phyloP scores from a whole-genome alignment of 2,329 filamentous ascomycete genomes.

The Neobulgaria alba region DNA sequence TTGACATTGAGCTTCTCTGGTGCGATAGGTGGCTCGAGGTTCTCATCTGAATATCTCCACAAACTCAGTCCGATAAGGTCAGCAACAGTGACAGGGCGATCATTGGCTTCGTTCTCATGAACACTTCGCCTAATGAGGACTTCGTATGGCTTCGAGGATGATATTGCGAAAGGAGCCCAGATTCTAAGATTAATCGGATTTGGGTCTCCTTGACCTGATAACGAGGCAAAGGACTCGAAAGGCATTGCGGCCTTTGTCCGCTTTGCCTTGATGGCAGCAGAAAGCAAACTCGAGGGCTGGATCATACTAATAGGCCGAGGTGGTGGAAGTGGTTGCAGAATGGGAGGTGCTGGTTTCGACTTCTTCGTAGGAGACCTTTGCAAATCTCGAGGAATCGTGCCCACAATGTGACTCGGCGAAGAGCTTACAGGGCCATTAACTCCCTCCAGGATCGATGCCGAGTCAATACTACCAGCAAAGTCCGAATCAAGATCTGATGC shows the following conservation, averaged over 20 bases:
- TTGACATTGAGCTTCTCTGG: conserved; percentile 66
- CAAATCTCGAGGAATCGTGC: conserved; percentile 54
- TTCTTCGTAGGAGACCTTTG: conserved; percentile 56
- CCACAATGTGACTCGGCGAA: conserved; percentile 50
- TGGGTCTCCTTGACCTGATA: conserved; percentile 70
- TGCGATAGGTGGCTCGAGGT: conserved; percentile 57
- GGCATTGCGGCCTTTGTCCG: conserved; percentile 61
- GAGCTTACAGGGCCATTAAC: conserved; percentile 48
- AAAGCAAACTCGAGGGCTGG: conserved; percentile 62
- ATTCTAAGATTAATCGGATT: conserved; percentile 70
- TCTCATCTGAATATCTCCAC: conserved; percentile 71
- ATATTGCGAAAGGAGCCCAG: conserved; percentile 63
- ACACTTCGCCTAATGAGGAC: conserved; percentile 62
- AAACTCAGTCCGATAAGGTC: conserved; percentile 76
- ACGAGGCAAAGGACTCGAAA: conserved; percentile 66
- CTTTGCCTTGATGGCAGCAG: conserved; percentile 64
- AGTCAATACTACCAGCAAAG: conserved; percentile 61
- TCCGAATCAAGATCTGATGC: conserved; percentile 55
- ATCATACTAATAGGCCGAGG: conserved; percentile 59
- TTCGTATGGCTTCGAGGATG: conserved; percentile 57
- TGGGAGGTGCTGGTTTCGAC: conserved; percentile 45
- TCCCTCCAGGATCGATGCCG: conserved; percentile 60
- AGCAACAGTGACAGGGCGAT: conserved; percentile 60
- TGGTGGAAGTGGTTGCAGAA: conserved; percentile 60
- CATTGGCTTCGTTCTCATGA: conserved; percentile 55